Evolutionary conservation across 352 stramenopile genomes (phyloP), one percentile per base, ranked within the genome.

Genomic region (Phytophthora agathidicida): DNA sequence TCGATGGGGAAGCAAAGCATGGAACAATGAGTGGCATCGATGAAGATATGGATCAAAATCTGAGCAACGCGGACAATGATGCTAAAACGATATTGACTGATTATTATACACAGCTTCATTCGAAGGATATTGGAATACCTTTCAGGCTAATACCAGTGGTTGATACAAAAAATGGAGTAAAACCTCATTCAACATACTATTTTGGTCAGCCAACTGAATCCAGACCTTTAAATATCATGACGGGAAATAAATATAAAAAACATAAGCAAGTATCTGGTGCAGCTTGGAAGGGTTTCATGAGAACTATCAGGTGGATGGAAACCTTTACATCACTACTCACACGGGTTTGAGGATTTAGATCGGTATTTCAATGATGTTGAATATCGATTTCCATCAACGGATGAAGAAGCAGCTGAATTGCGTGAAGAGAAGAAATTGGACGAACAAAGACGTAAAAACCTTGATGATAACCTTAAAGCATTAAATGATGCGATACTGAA

Each of bases 41-140:
- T 56, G 44, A 56, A 56, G 44, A 50, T 50, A 56, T 63, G 44
- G 32, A 63, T 45, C 32, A 10, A 27, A 22, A 1, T 43, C 46
- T 65, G 38, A 50, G 23, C 39, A 65, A 65, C 37, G 56, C 47
- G 37, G 56, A 59, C 36, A 65, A 65, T 28, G 47, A 65, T 44
- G 56, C 47, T 17, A 65, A 66, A 28, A 50, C 27, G 20, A 60
- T 66, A 41, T 28, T 66, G 10, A 49, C 17, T 11, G 41, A 50
- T 27, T 66, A 66, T 28, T 60, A 66, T 28, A 53, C 16, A n/a
- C 20, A 55, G 41, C 37, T 60, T 39, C 22, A 11, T 51, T 46
- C 26, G 31, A 8, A 54, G 33, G 42, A 37, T 36, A 36, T 60
- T 50, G 7, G 16, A 46, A 61, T 67, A 31, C 37, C 58, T 24